A percentile compares a stretch with the other conserved stretches of the same genome.
Conservation (phyloP, 768 basidiomycete genomes). For the Crepidotus variabilis region DNA sequence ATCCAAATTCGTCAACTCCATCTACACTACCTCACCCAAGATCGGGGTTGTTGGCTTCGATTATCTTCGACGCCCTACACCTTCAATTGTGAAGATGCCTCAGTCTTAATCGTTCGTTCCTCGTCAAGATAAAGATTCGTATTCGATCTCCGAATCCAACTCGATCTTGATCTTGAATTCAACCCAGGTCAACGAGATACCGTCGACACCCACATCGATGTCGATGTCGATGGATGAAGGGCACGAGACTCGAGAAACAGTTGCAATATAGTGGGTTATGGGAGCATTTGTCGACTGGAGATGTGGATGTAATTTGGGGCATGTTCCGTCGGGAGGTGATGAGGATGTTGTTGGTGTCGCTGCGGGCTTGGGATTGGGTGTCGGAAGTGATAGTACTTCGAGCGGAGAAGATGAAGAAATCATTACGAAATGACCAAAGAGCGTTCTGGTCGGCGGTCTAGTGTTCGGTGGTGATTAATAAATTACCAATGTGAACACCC, state of each 20-base stretch:
- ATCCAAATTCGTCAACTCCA: not conserved
- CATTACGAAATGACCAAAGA: too few relatives aligned
- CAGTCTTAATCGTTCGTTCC: constrained; percentile 40
- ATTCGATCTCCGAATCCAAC: not conserved
- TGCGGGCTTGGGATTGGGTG: constrained; percentile 6
- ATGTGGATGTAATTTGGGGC: constrained; percentile 82
- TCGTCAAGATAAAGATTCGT: not conserved
- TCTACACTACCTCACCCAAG: not conserved
- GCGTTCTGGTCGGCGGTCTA: too few relatives aligned
- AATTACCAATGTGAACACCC: too few relatives aligned
- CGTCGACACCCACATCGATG: too few relatives aligned
- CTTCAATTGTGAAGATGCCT: too few relatives aligned
- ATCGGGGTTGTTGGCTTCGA: too few relatives aligned
- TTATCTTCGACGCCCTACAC: too few relatives aligned
- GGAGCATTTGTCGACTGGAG: constrained; percentile 72
- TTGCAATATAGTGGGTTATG: constrained; percentile 65
- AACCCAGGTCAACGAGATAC: constrained; percentile 13
- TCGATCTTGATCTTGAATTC: too few relatives aligned
- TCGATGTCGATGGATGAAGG: constrained; percentile 12
- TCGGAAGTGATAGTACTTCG: too few relatives aligned
- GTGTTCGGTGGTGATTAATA: too few relatives aligned
- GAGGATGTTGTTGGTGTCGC: not conserved
- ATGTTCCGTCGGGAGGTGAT: constrained; percentile 39
- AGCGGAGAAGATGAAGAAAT: too few relatives aligned
- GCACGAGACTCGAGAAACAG: constrained; percentile 71